Conservation (phyloP, 2,329 filamentous ascomycete genomes). For the Talaromyces sp. region DNA sequence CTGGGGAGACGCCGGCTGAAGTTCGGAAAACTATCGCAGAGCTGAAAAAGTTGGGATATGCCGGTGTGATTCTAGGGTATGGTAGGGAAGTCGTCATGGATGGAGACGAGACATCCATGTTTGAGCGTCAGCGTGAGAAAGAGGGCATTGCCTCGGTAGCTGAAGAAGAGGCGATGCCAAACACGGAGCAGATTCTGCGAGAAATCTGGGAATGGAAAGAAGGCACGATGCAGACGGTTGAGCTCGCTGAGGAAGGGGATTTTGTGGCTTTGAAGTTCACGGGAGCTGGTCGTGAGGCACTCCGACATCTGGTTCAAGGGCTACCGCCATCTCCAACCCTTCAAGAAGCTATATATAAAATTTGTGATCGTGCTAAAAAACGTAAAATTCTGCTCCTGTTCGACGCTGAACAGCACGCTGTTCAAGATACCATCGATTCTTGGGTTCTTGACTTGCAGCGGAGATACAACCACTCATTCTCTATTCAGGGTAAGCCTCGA, state of each 20-base stretch:
- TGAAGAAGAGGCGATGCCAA: not conserved
- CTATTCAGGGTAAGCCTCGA: slow-evolving; percentile 38
- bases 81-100: slow-evolving; percentile 74
- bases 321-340: slow-evolving; percentile 63
- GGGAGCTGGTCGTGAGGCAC: slow-evolving; percentile 73
- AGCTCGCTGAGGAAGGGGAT: slow-evolving; percentile 46
- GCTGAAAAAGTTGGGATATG: slow-evolving; percentile 72
- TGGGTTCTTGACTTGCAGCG: slow-evolving; percentile 74
- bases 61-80: slow-evolving; percentile 80
- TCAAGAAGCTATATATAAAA: slow-evolving; percentile 64
- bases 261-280: slow-evolving; percentile 73
- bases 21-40: slow-evolving; percentile 62
- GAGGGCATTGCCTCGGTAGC: not conserved
- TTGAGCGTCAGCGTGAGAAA: not conserved
- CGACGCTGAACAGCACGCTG: slow-evolving; percentile 76
- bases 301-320: slow-evolving; percentile 63
- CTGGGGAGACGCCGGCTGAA: slow-evolving; percentile 69
- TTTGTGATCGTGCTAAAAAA: slow-evolving; percentile 68
- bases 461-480: slow-evolving; percentile 61
- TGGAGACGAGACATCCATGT: slow-evolving; percentile 38
- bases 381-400: slow-evolving; percentile 72
- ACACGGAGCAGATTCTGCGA: slow-evolving; percentile 1
- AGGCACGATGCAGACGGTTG: slow-evolving; percentile 70
- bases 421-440: slow-evolving; percentile 74
- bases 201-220: slow-evolving; percentile 60